A percentile compares a stretch with the other conserved stretches of the same genome.
Conservation (phyloP, 228 moss, liverwort and hornwort genomes). For the Sphagnum magellanicum region DNA sequence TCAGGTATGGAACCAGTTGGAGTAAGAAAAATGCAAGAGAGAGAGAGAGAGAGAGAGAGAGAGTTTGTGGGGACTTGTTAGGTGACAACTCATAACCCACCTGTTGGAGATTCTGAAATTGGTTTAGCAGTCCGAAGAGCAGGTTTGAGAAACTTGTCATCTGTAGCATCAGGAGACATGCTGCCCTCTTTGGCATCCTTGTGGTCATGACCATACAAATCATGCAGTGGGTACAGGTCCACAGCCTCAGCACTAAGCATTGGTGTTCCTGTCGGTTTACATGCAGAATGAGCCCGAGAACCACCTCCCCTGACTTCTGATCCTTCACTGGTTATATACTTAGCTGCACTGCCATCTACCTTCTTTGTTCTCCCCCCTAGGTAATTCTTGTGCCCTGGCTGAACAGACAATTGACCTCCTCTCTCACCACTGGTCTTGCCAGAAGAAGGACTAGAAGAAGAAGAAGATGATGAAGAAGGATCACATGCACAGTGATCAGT, state of each 20-base stretch:
- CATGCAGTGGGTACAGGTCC: slow-evolving; percentile 77
- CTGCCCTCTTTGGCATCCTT: slow-evolving; percentile 56
- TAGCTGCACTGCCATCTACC: slow-evolving; percentile 21
- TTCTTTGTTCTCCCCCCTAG: slow-evolving; percentile 45
- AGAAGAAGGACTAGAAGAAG: slow-evolving; percentile 18
- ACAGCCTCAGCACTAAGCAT: slow-evolving; percentile 24
- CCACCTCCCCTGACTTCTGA: slow-evolving; percentile 14
- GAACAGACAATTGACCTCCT: slow-evolving; percentile 19
- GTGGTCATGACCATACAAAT: slow-evolving; percentile 41
- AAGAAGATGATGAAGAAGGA: slow-evolving; percentile 9
- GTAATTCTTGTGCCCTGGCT: slow-evolving; percentile 25
- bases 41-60: background rate
- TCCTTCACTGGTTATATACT: slow-evolving; percentile 11
- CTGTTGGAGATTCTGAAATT: slow-evolving; percentile 42
- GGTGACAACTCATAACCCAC: slow-evolving; percentile 15
- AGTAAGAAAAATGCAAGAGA: background rate
- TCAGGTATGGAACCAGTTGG: background rate
- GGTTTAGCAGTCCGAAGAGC: slow-evolving; percentile 57
- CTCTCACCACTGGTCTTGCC: slow-evolving; percentile 22
- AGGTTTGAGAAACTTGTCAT: slow-evolving; percentile 27
- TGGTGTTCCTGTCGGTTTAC: slow-evolving; percentile 34
- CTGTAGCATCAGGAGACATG: slow-evolving; percentile 37
- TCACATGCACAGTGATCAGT: background rate
- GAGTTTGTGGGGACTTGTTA: background rate
- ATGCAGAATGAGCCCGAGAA: slow-evolving; percentile 40